Evolutionary conservation across 352 stramenopile genomes (phyloP), one percentile per base, ranked within the genome.

Genomic region (Pythium aristosporum): DNA sequence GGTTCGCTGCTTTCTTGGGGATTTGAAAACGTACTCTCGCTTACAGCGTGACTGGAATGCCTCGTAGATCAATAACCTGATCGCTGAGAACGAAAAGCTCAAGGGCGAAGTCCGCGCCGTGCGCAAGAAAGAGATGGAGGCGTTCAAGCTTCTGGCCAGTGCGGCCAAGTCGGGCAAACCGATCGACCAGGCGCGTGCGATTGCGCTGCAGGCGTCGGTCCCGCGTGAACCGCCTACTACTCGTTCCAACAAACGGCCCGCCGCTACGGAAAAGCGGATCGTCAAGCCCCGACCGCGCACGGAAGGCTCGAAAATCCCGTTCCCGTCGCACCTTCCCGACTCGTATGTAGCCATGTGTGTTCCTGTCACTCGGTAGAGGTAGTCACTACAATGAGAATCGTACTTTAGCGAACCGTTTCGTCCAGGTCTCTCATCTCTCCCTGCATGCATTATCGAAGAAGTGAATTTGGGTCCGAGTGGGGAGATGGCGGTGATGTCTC

Each of bases 61-160:
- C 52, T 41, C 52, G 3, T 56, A 91, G 80, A 79, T 91, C 15
- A 85, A 91, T 37, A 57, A 54, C 9, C 52, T 91, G 3, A 65
- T 48, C 25, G 69, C 69, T 0, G 76, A 88, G 16, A 84, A 85
- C 13, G 59, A 75, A 2, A 46, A 51, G 11, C 75, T 88, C 18
- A 88, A 83, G 41, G 55, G 63, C 0, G 34, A 57, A 10, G 53
- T 61, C 3, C 66, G 57, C 21, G 67, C 61, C 23, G 68, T 70
- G 1, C 68, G 73, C 41, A 76, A 82, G 57, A 79, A 74, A 39
- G 76, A 89, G 43, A 79, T 69, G 48, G 79, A 87, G 25, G 67
- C 71, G 8, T 76, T 73, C 34, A 80, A 77, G 34, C 56, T 72
- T 7, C 65, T 89, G 21, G 76, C 70, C 7, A 56, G 62, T 21